A percentile compares a stretch with the other conserved stretches of the same genome.
Conservation (phyloP, 257 asterid species). For the Catharanthus roseus region DNA sequence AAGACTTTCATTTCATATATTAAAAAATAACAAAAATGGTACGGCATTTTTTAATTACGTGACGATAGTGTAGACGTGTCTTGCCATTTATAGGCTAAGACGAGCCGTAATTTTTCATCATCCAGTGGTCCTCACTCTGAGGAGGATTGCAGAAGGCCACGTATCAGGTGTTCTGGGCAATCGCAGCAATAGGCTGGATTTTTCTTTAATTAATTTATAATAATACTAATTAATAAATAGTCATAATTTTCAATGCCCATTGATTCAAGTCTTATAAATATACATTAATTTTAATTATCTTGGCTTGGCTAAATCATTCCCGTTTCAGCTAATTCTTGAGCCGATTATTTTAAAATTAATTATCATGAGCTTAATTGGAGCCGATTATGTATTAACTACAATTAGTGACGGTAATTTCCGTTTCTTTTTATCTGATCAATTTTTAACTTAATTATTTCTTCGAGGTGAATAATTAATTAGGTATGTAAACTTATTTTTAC, state of each 20-base stretch:
- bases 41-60: neutral
- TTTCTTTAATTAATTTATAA: neutral
- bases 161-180: slow-evolving; percentile 13
- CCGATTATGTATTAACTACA: too few species aligned
- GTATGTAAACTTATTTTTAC: too few species aligned
- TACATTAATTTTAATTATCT: too few species aligned
- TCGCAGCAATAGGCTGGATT: neutral
- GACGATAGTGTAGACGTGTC: slow-evolving; percentile 11
- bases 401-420: neutral
- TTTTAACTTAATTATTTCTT: too few species aligned
- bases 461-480: too few species aligned
- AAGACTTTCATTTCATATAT: too few species aligned
- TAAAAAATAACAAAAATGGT: neutral
- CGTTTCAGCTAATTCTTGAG: neutral
- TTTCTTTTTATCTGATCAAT: too few species aligned
- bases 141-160: slow-evolving; percentile 16
- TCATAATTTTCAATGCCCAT: neutral
- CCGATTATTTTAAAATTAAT: too few species aligned
- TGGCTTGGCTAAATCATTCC: too few species aligned
- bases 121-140: slow-evolving; percentile 12
- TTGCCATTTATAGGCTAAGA: slow-evolving; percentile 6
- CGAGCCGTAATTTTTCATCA: neutral
- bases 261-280: too few species aligned
- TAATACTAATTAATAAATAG: neutral
- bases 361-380: too few species aligned